A percentile compares a stretch with the other conserved stretches of the same genome.
phyloP scores from a whole-genome alignment of 2,329 filamentous ascomycete genomes.

The Ophiostoma sp. region DNA sequence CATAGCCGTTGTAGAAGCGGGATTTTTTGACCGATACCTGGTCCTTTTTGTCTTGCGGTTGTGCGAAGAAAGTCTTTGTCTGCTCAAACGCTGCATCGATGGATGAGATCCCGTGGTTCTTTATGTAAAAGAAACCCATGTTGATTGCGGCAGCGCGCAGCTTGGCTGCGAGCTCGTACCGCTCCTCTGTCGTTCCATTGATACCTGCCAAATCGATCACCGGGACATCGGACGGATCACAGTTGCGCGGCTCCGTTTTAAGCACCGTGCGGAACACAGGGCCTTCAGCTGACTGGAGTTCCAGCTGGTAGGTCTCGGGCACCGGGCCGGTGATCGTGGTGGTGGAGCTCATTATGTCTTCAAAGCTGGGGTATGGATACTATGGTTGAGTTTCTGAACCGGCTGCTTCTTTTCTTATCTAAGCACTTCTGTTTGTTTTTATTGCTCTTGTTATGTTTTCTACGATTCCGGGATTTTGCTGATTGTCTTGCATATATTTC shows the following conservation, averaged over 20 bases:
- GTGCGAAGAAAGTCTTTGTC: slow-evolving; percentile 9
- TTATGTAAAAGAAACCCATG: slow-evolving; percentile 18
- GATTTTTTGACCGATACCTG: not conserved
- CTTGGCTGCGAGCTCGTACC: not conserved
- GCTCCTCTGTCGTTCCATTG: slow-evolving; percentile 1
- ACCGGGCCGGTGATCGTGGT: not conserved
- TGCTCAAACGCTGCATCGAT: slow-evolving; percentile 6
- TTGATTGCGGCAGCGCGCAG: slow-evolving; percentile 7
- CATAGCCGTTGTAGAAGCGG: slow-evolving; percentile 11
- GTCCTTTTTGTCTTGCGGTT: slow-evolving; percentile 6
- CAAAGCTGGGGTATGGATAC: not conserved
- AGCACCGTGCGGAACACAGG: slow-evolving; percentile 12
- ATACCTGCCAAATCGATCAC: slow-evolving; percentile 14
- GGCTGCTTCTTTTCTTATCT: not conserved
- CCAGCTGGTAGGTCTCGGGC: slow-evolving; percentile 6
- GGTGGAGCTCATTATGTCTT: not conserved
- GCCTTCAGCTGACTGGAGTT: slow-evolving; percentile 3
- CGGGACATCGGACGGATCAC: slow-evolving; percentile 6
- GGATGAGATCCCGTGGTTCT: slow-evolving; percentile 14
- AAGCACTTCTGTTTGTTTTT: not conserved
- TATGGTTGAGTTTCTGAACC: not conserved
- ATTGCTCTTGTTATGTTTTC: not conserved
- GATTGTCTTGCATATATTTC: not conserved
- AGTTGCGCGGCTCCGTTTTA: slow-evolving; percentile 10
- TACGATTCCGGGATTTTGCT: not conserved